Evolutionary conservation across 2,329 filamentous ascomycete genomes (phyloP).

Genomic region (Pestalotiopsis fici): DNA sequence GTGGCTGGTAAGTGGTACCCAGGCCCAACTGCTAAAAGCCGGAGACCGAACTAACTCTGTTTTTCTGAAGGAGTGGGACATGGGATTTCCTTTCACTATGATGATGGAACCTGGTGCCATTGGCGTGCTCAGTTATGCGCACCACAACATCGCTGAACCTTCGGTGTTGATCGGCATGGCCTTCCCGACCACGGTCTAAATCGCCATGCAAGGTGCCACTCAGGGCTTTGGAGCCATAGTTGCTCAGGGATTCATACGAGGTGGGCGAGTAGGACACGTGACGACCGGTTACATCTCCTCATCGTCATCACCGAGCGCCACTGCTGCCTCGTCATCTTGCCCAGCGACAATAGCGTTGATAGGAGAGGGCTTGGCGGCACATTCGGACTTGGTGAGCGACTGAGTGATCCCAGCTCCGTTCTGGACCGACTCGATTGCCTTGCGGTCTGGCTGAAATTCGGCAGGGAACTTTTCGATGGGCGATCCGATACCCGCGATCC

Average conservation of each 20-base stretch:
- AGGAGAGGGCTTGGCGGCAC: no score
- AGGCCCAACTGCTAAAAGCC: neutral
- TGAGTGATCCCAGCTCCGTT: no score
- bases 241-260: neutral
- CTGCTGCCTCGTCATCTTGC: no score
- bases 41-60: neutral
- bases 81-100: neutral
- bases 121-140: neutral
- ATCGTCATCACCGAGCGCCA: no score
- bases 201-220: neutral
- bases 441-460: no score
- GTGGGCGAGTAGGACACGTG: conserved; percentile 1
- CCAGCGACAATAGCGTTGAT: no score
- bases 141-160: neutral
- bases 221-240: neutral
- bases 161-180: neutral
- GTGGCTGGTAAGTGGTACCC: neutral
- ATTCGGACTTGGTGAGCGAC: no score
- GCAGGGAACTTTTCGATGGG: no score
- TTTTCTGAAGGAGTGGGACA: neutral
- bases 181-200: neutral
- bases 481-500: no score
- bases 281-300: no score
- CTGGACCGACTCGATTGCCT: no score
- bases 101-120: conserved; percentile 8